Base-by-base conservation (phyloP, 2,329 filamentous ascomycete genomes). In the Colletotrichum sp. region DNA sequence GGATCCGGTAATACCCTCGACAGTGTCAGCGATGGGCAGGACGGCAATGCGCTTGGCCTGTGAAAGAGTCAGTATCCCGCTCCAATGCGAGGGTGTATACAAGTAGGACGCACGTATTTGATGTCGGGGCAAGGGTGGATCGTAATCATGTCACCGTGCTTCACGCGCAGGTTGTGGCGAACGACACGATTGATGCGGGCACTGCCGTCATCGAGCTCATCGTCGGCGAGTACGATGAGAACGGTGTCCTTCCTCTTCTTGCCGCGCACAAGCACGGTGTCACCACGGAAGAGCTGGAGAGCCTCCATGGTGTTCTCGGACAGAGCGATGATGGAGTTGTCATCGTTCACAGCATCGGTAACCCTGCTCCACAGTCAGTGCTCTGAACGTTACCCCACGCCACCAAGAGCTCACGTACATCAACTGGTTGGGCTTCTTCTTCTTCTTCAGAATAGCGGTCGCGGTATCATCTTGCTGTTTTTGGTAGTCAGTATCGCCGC, bases 211-310 rank as follows among this genome's bases (percentile, higher is more conserved):
- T 99, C 97, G 71, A 99, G 93, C 79, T 99, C 97, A 83, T 99
- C 97, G 86, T 99, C 97, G 78, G 96, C 96, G 77, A 99, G 92
- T 76, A 99, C 98, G 83, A 99, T 99, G 84, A 99, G 90, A 76
- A 99, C 97, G 5, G 97, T 99, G 84, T 99, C 97, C 91, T 98
- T 98, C 88, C 97, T 93, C 95, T 99, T 99, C 93, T 99, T 99
- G 87, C 97, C 97, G 89, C 98, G 98, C 73, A 99, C 96, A 76
- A 99, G 91, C 71, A 99, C 98, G 79, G 97, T 99, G 86, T 99
- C 97, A 80, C 97, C 97, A 84, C 98, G 95, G 94, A 99, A 99
- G 78, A 99, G 94, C 90, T 98, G 96, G 80, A 99, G 94, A 77
- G 94, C 93, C 88, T 99, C 97, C 97, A 99, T 99, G 81, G 97